These are phyloP conservation scores for Marasmius oreades DNA, from an alignment of 1,284 basidiomycete species.

Conservation along the genomic window DNA sequence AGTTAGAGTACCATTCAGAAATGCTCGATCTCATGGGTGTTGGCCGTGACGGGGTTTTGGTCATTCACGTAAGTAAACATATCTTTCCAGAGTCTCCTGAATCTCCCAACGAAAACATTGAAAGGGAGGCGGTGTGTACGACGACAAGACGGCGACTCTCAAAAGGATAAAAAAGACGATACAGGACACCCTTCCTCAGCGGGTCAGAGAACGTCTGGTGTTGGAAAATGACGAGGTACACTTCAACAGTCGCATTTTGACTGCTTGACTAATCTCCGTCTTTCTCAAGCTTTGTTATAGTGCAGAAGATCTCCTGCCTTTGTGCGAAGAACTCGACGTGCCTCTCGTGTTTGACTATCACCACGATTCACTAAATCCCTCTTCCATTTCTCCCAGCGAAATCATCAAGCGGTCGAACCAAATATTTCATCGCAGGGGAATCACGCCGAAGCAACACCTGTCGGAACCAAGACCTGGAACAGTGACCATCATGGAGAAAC, in stretches of 20 bases:
- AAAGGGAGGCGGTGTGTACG: constrained; percentile 76
- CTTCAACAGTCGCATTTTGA: neutral
- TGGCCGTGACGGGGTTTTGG: constrained; percentile 73
- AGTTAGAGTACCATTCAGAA: constrained; percentile 82
- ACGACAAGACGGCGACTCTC: constrained; percentile 72
- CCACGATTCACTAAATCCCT: constrained; percentile 73
- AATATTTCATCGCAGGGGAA: constrained; percentile 74
- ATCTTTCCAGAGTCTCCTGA: neutral
- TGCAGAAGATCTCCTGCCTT: constrained; percentile 78
- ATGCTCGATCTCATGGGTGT: constrained; percentile 85
- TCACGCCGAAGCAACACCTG: constrained; percentile 86
- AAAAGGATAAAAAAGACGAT: constrained; percentile 75
- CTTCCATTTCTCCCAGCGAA: constrained; percentile 46
- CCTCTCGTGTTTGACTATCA: constrained; percentile 82
- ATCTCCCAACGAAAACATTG: neutral
- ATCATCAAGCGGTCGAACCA: constrained; percentile 72
- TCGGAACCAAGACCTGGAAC: constrained; percentile 79
- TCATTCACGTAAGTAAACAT: constrained; percentile 59
- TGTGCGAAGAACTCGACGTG: constrained; percentile 80
- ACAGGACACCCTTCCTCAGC: constrained; percentile 50
- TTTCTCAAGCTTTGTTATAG: constrained; percentile 74
- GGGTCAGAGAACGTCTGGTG: constrained; percentile 72
- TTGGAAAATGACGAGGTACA: constrained; percentile 88
- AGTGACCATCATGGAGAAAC: constrained; percentile 72
- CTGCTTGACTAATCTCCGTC: neutral